phyloP scores from a whole-genome alignment of 108 stramenopile genomes.

The Conticribra weissflogii region DNA sequence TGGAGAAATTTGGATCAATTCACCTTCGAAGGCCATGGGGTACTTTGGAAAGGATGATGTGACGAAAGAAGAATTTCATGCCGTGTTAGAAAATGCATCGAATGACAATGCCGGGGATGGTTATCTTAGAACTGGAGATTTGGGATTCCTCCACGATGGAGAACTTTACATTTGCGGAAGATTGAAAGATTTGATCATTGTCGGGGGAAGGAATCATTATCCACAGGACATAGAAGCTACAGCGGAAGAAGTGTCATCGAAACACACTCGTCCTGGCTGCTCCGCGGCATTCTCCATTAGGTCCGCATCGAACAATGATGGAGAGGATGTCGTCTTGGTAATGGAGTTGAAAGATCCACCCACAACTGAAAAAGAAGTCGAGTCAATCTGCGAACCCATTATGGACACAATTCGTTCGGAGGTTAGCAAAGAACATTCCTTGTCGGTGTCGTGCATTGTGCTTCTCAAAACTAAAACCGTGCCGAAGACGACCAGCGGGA shows the following conservation, averaged over 20 bases:
- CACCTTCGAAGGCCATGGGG: slow-evolving; percentile 86
- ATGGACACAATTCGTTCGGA: slow-evolving; percentile 60
- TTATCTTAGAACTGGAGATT: slow-evolving; percentile 95
- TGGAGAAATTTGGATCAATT: slow-evolving; percentile 95
- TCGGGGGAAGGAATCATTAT: slow-evolving; percentile 97
- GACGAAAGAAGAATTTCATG: slow-evolving; percentile 76
- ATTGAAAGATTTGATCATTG: slow-evolving; percentile 98
- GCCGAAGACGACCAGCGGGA: slow-evolving; percentile 98
- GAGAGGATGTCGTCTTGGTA: slow-evolving; percentile 82
- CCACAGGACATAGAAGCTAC: slow-evolving; percentile 98
- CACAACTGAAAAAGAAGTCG: slow-evolving; percentile 22
- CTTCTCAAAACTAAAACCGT: slow-evolving; percentile 87
- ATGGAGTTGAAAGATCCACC: slow-evolving; percentile 85
- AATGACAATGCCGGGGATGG: slow-evolving; percentile 19
- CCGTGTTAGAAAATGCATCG: slow-evolving; percentile 30
- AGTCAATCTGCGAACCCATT: slow-evolving; percentile 52
- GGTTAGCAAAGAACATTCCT: slow-evolving; percentile 79
- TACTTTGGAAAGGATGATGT: slow-evolving; percentile 71
- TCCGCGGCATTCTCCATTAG: slow-evolving; percentile 93
- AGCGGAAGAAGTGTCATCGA: slow-evolving; percentile 74
- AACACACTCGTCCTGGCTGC: slow-evolving; percentile 92
- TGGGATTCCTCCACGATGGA: slow-evolving; percentile 92
- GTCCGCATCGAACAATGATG: slow-evolving; percentile 46
- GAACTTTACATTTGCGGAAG: slow-evolving; percentile 97
- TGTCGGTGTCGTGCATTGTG: slow-evolving; percentile 73